These are phyloP conservation scores for Trypethelium eluteriae DNA, from an alignment of 495 filamentous ascomycete genomes.

Conservation along the genomic window DNA sequence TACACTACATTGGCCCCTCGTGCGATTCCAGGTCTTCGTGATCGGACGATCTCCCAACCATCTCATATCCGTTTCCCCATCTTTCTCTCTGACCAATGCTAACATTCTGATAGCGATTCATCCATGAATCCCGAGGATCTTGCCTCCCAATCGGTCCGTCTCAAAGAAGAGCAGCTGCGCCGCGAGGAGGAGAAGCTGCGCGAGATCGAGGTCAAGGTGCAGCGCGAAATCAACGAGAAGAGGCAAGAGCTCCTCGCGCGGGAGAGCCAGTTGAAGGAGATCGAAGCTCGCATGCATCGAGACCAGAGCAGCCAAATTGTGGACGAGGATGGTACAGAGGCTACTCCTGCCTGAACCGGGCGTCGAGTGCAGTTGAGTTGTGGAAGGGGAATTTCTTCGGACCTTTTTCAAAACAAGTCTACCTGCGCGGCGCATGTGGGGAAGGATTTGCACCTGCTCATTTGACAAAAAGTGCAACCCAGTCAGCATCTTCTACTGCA, in stretches of 20 bases:
- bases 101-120: conserved; percentile 47
- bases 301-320: conserved; percentile 45
- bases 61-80: background rate
- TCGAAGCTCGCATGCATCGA: conserved; percentile 71
- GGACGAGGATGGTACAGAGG: conserved; percentile 12
- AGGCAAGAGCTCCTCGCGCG: conserved; percentile 95
- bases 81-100: conserved; percentile 3
- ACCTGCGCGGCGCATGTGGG: background rate
- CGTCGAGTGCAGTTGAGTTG: background rate
- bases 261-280: conserved; percentile 96
- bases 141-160: conserved; percentile 88
- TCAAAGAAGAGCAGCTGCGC: conserved; percentile 98
- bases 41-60: conserved; percentile 28
- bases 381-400: background rate
- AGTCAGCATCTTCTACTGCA: conserved; percentile 9
- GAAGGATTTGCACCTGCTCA: background rate
- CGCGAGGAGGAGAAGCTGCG: conserved; percentile 99
- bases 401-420: background rate
- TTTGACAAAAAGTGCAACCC: background rate
- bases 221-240: conserved; percentile 99
- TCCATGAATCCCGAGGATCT: conserved; percentile 97
- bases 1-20: conserved; percentile 56
- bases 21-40: conserved; percentile 25
- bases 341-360: background rate
- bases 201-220: conserved; percentile 98